These are phyloP conservation scores for Aspergillus sparsus DNA, from an alignment of 495 filamentous ascomycete genomes.

Conservation along the genomic window DNA sequence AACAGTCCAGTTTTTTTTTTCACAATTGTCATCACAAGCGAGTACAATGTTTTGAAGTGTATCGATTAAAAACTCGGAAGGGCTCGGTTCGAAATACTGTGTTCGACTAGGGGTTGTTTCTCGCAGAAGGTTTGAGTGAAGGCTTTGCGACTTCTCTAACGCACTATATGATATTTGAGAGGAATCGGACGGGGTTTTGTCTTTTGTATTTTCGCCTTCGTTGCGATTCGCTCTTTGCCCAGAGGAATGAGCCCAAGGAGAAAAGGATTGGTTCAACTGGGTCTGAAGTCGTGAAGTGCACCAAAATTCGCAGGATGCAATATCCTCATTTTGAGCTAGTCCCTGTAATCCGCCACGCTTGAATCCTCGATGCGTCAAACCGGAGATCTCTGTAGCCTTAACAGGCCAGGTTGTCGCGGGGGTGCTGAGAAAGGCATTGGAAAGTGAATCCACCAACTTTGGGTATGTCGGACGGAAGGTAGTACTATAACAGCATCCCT, in stretches of 20 bases:
- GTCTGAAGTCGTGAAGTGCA: slow-evolving; percentile 21
- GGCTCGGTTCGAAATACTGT: background rate
- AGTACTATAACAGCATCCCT: slow-evolving; percentile 20
- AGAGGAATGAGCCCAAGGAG: background rate
- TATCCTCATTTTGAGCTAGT: slow-evolving; percentile 1
- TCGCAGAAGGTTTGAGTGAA: background rate
- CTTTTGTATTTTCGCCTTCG: background rate
- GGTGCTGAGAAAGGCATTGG: slow-evolving; percentile 9
- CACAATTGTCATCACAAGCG: background rate
- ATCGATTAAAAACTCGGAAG: slow-evolving; percentile 16
- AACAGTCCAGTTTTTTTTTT: slow-evolving; percentile 5
- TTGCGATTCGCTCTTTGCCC: background rate
- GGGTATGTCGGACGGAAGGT: slow-evolving; percentile 14
- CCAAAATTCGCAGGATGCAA: slow-evolving; percentile 19
- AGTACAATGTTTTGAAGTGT: slow-evolving; percentile 10
- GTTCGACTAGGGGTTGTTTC: background rate
- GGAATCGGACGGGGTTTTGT: background rate
- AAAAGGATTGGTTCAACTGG: slow-evolving; percentile 17
- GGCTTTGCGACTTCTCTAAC: background rate
- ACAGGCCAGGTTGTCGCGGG: background rate
- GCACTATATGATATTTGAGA: background rate
- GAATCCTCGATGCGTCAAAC: background rate
- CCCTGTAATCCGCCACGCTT: background rate
- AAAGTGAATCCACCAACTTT: background rate
- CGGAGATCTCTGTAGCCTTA: slow-evolving; percentile 3